Evolutionary conservation across 257 asterid species (phyloP), one percentile per base, ranked within the genome.

Genomic region (Verbascum thapsus): DNA sequence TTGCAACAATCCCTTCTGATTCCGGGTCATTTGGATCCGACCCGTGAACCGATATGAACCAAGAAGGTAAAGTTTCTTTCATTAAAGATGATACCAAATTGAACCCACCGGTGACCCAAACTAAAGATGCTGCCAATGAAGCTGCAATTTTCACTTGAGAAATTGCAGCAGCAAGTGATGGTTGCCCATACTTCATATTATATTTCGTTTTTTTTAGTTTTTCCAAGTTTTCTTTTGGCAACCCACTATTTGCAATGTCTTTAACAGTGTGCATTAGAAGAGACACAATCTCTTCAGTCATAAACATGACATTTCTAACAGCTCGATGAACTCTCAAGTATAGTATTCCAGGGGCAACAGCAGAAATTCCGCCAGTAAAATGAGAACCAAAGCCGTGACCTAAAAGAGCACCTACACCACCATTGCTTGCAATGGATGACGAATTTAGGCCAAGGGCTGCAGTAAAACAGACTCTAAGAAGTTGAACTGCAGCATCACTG

Each of bases 351-450:
- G 98, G 99, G 78, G 99, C 96, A 50, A 90, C 94, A 2, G 97
- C 87, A 40, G 88, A 72, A 40, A 87, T 72, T 12, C 96, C 95
- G 20, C 96, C 91, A 0, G 77, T 63, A 20, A 73, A 75, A 76
- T 81, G 91, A 42, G 96, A 94, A 64, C 96, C 95, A 32, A 87
- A 87, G 40, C 98, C 99, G 20, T 94, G 99, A n/a, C 99, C 99
- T 8, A 94, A 82, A 71, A 94, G 96, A 50, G 94, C 81, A 58
- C 99, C 98, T 13, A 85, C 95, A 4, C 99, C 91, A 38, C 97
- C 88, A 7, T 71, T 78, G 74, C 78, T 78, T 40, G 78, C 68
- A 19, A 81, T 76, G 0, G 88, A 77, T 49, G 86, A 69, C 39
- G 82, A 73, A 67, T 81, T 81, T 23, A 83, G 71, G 53, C 97